These are phyloP conservation scores for Metarhizium sp. DNA, from an alignment of 2,329 filamentous ascomycete genomes.

Conservation along the genomic window DNA sequence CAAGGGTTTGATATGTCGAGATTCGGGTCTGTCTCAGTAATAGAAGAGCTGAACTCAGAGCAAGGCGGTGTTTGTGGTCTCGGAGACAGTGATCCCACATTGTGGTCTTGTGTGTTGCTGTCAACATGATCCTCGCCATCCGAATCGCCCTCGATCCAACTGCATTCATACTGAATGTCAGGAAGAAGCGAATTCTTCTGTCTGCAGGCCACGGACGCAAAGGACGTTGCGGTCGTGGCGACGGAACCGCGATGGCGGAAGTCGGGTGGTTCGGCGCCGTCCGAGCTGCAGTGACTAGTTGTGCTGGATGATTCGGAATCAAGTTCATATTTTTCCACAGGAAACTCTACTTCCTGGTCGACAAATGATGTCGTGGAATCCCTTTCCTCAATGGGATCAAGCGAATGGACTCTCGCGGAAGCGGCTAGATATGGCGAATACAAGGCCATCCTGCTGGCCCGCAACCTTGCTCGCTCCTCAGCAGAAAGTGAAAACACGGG, in stretches of 20 bases:
- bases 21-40: neutral
- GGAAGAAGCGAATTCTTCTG: slow-evolving; percentile 11
- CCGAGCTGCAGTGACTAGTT: slow-evolving; percentile 20
- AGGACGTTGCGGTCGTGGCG: slow-evolving; percentile 26
- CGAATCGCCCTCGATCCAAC: slow-evolving; percentile 29
- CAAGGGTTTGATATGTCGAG: neutral
- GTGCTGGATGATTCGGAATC: slow-evolving; percentile 25
- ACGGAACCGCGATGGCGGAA: slow-evolving; percentile 25
- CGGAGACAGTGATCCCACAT: slow-evolving; percentile 16
- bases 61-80: slow-evolving; percentile 20
- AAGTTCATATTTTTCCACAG: slow-evolving; percentile 10
- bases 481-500: slow-evolving; percentile 29
- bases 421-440: slow-evolving; percentile 20
- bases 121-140: slow-evolving; percentile 18
- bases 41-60: slow-evolving; percentile 6
- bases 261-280: slow-evolving; percentile 22
- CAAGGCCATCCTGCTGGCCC: slow-evolving; percentile 6
- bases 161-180: slow-evolving; percentile 16
- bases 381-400: slow-evolving; percentile 26
- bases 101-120: slow-evolving; percentile 3
- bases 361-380: slow-evolving; percentile 26
- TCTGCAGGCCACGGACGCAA: slow-evolving; percentile 20
- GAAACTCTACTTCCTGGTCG: slow-evolving; percentile 12
- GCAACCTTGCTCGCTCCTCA: slow-evolving; percentile 14
- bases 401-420: slow-evolving; percentile 19